These are phyloP conservation scores for Quercus mongolica DNA, from an alignment of 306 rosid genomes.

Conservation along the genomic window DNA sequence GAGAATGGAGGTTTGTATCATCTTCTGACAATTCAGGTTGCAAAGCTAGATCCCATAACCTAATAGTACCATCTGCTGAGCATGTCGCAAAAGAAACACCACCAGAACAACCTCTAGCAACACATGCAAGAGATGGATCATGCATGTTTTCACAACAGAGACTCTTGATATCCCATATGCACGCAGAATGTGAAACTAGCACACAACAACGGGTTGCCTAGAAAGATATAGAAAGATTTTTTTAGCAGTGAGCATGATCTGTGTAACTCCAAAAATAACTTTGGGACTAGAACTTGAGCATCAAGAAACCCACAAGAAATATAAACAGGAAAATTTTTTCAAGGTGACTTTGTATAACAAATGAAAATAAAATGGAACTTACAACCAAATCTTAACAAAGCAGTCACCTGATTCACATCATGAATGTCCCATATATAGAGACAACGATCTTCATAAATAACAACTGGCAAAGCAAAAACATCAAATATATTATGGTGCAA, in stretches of 20 bases:
- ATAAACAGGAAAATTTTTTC: neutral
- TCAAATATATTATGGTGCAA: constrained; percentile 11
- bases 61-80: constrained; percentile 72
- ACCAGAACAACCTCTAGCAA: constrained; percentile 80
- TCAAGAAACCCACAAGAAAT: constrained; percentile 9
- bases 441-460: constrained; percentile 62
- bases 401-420: constrained; percentile 62
- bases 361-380: neutral
- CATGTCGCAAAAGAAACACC: constrained; percentile 82
- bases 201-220: constrained; percentile 63
- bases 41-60: constrained; percentile 82
- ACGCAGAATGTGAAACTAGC: constrained; percentile 75
- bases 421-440: constrained; percentile 69
- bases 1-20: constrained; percentile 21
- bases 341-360: neutral
- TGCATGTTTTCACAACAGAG: constrained; percentile 77
- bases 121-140: constrained; percentile 68
- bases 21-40: constrained; percentile 41
- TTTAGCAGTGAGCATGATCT: neutral
- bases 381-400: neutral
- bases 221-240: constrained; percentile 16
- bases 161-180: constrained; percentile 86
- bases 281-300: constrained; percentile 7
- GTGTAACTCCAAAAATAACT: constrained; percentile 3
- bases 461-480: constrained; percentile 47